phyloP scores from a whole-genome alignment of 768 basidiomycete genomes.

The Dendrothele bispora region DNA sequence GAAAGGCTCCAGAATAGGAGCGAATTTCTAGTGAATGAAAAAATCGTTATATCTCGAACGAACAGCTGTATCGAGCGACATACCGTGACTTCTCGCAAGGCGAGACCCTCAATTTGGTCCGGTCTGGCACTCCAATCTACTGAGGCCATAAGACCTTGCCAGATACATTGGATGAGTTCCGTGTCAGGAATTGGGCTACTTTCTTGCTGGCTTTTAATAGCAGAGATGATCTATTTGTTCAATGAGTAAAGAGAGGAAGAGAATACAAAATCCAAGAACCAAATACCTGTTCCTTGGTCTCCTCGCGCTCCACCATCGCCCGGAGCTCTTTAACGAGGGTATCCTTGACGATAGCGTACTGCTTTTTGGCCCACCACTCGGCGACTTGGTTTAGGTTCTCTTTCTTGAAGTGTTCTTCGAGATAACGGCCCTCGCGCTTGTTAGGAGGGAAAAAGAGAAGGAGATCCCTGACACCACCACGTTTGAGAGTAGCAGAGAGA shows the following conservation, averaged over 20 bases:
- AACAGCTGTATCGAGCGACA: constrained; percentile 22
- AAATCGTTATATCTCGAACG: not conserved
- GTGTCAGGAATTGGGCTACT: constrained; percentile 82
- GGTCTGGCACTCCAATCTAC: constrained; percentile 88
- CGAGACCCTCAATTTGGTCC: constrained; percentile 89
- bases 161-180: constrained; percentile 87
- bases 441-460: constrained; percentile 85
- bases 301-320: constrained; percentile 69
- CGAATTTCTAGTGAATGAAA: constrained; percentile 59
- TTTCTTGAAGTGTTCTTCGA: constrained; percentile 88
- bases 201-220: constrained; percentile 70
- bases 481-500: constrained; percentile 77
- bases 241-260: constrained; percentile 8
- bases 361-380: constrained; percentile 94
- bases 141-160: constrained; percentile 86
- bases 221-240: constrained; percentile 83
- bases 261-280: constrained; percentile 7
- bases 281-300: constrained; percentile 63
- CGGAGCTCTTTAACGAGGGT: constrained; percentile 67
- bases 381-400: constrained; percentile 76
- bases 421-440: constrained; percentile 67
- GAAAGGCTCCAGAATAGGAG: constrained; percentile 88
- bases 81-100: constrained; percentile 86
- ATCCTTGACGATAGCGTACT: constrained; percentile 81
- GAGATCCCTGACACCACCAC: constrained; percentile 84